Evolutionary conservation across 768 basidiomycete species (phyloP), one percentile per base, ranked within the genome.

Genomic region (Clavulina sp.): DNA sequence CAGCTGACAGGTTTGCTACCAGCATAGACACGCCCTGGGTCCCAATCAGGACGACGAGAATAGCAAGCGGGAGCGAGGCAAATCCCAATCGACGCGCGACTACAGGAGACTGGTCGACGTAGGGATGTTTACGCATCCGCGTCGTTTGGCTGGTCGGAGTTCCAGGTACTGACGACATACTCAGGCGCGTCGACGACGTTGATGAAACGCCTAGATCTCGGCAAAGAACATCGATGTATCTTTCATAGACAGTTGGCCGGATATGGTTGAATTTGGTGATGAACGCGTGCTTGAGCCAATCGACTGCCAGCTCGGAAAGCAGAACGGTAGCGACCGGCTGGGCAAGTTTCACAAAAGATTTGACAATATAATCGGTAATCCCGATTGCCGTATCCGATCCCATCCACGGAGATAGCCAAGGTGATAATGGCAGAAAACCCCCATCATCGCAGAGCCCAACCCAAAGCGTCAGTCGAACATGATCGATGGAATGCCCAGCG

Each of bases 201-300:
- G 5, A 91, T n/a, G 1, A 99, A 2, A 81, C 81, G 4, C 91
- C 74, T 16, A 99, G 73, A 63, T 99, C 95, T 34, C 84, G 81
- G 61, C 92, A 97, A 1, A 99, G 73, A 0, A 99, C 88, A 59
- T 99, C 95, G 2, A 81, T 85, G 63, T 88, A 99, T 16, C 93
- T 76, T 56, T 89, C 89, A 58, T 97, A 99, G 2, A 96, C 88
- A 0, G 82, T 84, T 0, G 91, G 88, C 0, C 92, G 79, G 44
- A 99, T 92, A 60, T 97, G 93, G 59, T 99, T 99, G 70, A 97
- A 97, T 65, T 99, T 99, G 48, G 92, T 93, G 60, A 99, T 97
- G 67, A 97, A 99, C 6, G 92, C 93, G 60, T 99, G 95, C 64
- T 99, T 99, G 48, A 97, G 72, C 93, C 93, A 99, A 63, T 99